Conservation (phyloP, 306 rosid genomes). For the Castanopsis chinensis region DNA sequence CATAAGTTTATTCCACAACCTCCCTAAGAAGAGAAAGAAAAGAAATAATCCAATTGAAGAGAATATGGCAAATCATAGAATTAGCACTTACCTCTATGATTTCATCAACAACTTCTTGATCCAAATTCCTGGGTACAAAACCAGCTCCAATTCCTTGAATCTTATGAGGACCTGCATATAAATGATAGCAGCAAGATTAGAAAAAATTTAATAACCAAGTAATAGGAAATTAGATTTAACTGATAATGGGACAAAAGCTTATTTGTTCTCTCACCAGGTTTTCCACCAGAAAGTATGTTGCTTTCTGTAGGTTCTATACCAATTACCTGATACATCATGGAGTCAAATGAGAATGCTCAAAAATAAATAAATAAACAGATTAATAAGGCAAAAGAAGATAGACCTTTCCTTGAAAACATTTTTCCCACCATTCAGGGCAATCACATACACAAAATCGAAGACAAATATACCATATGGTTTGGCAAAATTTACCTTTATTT, state of each 20-base stretch:
- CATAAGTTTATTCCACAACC: neutral
- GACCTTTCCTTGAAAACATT: slow-evolving; percentile 10
- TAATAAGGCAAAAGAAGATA: slow-evolving; percentile 12
- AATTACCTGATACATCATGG: slow-evolving; percentile 57
- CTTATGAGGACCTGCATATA: slow-evolving; percentile 91
- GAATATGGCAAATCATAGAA: neutral
- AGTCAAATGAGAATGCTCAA: slow-evolving; percentile 14
- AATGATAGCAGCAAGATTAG: slow-evolving; percentile 15
- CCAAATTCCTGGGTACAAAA: slow-evolving; percentile 89
- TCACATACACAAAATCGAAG: neutral
- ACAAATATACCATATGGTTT: neutral
- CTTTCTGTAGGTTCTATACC: slow-evolving; percentile 95
- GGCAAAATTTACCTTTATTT: slow-evolving; percentile 58
- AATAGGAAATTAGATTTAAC: slow-evolving; percentile 5
- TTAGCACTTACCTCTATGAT: slow-evolving; percentile 56
- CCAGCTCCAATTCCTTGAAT: slow-evolving; percentile 99
- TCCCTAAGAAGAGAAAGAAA: neutral
- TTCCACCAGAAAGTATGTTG: slow-evolving; percentile 95
- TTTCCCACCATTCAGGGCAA: slow-evolving; percentile 3
- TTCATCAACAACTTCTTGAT: slow-evolving; percentile 86
- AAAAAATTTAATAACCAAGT: neutral
- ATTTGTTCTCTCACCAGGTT: slow-evolving; percentile 68
- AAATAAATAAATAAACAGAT: slow-evolving; percentile 4
- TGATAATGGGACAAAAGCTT: slow-evolving; percentile 22
- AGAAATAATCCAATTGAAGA: neutral